These are phyloP conservation scores for Linnemannia zychae DNA, from an alignment of 192 early-diverging fungal genomes.

Conservation along the genomic window DNA sequence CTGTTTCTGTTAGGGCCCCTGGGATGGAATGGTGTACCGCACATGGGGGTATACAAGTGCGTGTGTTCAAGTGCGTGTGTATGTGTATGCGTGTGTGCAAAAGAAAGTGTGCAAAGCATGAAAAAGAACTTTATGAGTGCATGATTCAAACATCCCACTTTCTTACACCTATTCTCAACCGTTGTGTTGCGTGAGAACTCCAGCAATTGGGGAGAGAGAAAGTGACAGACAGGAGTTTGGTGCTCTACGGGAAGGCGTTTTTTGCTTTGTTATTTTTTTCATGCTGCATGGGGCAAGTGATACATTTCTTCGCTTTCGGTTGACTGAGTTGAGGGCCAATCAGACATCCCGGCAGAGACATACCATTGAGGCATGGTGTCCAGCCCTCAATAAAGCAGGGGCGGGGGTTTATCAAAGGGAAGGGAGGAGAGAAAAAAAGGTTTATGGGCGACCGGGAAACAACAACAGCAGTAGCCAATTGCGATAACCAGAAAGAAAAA, in stretches of 20 bases:
- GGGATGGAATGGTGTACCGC: too few species aligned
- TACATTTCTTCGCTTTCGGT: constrained; percentile 1
- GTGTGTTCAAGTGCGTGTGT: not conserved
- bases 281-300: not conserved
- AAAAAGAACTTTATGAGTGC: not conserved
- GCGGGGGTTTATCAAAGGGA: not conserved
- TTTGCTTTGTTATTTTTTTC: not conserved
- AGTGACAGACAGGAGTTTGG: not conserved
- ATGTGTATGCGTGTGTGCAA: not conserved
- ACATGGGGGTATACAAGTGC: too few species aligned
- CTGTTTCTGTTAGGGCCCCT: too few species aligned
- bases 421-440: constrained; percentile 2
- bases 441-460: not conserved
- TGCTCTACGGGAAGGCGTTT: not conserved
- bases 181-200: constrained; percentile 4
- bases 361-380: not conserved
- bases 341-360: not conserved
- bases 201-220: not conserved
- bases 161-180: not conserved
- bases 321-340: constrained; percentile 4
- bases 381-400: not conserved
- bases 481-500: not conserved
- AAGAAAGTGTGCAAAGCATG: not conserved
- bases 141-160: not conserved
- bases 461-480: not conserved